phyloP scores from a whole-genome alignment of 208 protist species.

The Acanthamoeba healyi region DNA sequence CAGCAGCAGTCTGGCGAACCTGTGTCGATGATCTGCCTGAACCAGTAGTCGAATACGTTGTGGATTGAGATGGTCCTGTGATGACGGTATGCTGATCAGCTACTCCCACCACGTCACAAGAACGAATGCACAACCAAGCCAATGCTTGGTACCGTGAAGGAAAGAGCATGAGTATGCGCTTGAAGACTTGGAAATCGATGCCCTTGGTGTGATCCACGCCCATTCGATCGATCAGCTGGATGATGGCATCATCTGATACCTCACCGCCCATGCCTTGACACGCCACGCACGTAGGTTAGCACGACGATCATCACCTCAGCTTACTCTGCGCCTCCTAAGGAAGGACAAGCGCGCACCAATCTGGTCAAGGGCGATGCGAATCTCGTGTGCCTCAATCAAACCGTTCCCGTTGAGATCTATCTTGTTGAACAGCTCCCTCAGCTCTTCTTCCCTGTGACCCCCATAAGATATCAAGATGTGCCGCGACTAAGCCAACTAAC shows the following conservation, averaged over 20 bases:
- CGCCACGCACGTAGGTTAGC: not conserved
- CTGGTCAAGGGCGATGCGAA: conserved; percentile 52
- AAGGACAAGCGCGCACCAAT: not conserved
- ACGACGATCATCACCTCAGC: not conserved
- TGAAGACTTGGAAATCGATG: conserved; percentile 62
- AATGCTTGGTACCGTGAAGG: not conserved
- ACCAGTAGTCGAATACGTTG: conserved; percentile 68
- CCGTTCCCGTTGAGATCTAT: conserved; percentile 66
- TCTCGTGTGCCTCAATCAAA: conserved; percentile 53
- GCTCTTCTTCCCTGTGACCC: not conserved
- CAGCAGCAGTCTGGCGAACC: not conserved
- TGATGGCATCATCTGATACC: conserved; percentile 62
- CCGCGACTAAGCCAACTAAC: not conserved
- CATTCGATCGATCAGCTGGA: conserved; percentile 53
- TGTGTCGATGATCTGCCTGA: conserved; percentile 45
- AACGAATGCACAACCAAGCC: not conserved
- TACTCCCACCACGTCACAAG: not conserved
- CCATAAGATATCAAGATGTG: not conserved
- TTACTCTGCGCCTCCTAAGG: no score
- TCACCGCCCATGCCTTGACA: not conserved
- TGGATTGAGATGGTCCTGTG: not conserved
- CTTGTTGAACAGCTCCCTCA: conserved; percentile 54
- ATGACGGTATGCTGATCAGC: not conserved
- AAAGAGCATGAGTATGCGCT: conserved; percentile 66
- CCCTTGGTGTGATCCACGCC: conserved; percentile 17